phyloP scores from a whole-genome alignment of 352 stramenopile genomes.

The Phytopythium cucurbitacearum region DNA sequence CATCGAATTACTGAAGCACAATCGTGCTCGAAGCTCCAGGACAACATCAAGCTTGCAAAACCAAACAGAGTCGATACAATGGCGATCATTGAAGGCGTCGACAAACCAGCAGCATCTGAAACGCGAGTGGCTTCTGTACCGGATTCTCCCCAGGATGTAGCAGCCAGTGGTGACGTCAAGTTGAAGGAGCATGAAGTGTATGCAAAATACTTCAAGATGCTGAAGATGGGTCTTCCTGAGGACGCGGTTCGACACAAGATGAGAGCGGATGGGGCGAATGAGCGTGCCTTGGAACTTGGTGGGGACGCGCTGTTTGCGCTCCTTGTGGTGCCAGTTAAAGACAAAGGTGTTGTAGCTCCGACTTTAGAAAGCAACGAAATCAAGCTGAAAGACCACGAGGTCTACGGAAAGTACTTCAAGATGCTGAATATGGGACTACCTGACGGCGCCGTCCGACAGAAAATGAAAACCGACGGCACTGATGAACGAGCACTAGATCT shows the following conservation, averaged over 20 bases:
- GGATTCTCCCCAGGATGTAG: neutral
- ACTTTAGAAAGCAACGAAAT: conserved; percentile 2
- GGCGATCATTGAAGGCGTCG: no score
- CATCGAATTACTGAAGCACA: conserved; percentile 29
- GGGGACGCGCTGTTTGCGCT: conserved; percentile 28
- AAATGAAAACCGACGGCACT: conserved; percentile 63
- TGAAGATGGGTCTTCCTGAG: conserved; percentile 86
- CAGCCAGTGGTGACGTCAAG: conserved; percentile 10
- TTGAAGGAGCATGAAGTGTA: conserved; percentile 65
- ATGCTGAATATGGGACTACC: conserved; percentile 91
- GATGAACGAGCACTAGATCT: conserved; percentile 56
- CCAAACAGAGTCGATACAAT: conserved; percentile 8
- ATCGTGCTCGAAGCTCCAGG: conserved; percentile 34
- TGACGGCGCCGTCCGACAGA: conserved; percentile 78
- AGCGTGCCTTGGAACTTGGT: conserved; percentile 31
- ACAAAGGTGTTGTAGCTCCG: neutral
- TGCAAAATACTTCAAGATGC: conserved; percentile 93
- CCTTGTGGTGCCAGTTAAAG: conserved; percentile 1
- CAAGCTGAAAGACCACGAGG: conserved; percentile 32
- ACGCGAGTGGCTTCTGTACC: no score
- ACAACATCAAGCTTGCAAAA: conserved; percentile 61
- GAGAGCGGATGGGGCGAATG: conserved; percentile 34
- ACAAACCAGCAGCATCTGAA: neutral
- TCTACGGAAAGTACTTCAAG: conserved; percentile 88
- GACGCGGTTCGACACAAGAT: conserved; percentile 88